Conservation (phyloP, 768 basidiomycete genomes). For the Lentinus brumalis region DNA sequence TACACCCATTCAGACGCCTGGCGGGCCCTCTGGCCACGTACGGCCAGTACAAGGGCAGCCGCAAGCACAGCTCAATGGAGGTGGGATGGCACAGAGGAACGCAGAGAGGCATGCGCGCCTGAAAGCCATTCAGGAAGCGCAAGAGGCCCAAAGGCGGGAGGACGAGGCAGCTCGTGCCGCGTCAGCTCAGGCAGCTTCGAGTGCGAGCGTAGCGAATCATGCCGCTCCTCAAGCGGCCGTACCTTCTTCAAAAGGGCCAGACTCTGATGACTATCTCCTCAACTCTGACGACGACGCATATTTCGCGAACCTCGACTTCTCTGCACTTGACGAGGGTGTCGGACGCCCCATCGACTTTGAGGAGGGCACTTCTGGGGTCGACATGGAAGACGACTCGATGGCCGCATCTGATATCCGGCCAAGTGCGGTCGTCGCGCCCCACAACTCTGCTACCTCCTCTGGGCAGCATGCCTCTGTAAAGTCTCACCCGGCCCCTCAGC, state of each 20-base stretch:
- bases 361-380: conserved; percentile 32
- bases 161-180: conserved; percentile 2
- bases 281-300: conserved; percentile 70
- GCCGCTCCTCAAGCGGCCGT: conserved; percentile 3
- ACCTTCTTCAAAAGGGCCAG: conserved; percentile 26
- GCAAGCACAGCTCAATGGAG: not conserved
- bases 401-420: not conserved
- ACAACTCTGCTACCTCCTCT: not conserved
- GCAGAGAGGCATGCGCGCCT: conserved; percentile 5
- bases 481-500: not conserved
- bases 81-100: conserved; percentile 6
- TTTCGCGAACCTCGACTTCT: conserved; percentile 54
- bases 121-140: conserved; percentile 14
- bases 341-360: conserved; percentile 44
- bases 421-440: not conserved
- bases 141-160: conserved; percentile 12
- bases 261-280: conserved; percentile 49
- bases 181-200: not conserved
- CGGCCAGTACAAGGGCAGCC: not conserved
- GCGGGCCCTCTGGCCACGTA: conserved; percentile 22
- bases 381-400: not conserved
- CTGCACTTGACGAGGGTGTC: conserved; percentile 38
- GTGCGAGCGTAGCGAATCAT: not conserved
- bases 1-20: conserved; percentile 39
- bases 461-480: too few relatives aligned